Evolutionary conservation across 2,329 filamentous ascomycete species (phyloP).

Genomic region (Dothiorella sarmentorum): DNA sequence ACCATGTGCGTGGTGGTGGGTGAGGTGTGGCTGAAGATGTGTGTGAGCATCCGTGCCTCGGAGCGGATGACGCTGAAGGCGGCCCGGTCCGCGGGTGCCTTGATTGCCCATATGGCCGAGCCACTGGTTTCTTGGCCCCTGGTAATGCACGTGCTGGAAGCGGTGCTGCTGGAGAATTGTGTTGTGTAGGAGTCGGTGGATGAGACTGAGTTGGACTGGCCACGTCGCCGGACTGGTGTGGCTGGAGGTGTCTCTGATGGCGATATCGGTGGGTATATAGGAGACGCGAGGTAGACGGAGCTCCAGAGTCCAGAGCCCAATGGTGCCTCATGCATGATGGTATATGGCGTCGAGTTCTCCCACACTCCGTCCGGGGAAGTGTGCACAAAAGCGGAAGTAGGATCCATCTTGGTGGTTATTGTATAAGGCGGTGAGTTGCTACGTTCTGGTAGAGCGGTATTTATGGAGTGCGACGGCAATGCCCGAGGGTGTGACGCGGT

Average conservation of each 20-base stretch:
- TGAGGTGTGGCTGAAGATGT: conserved; percentile 25
- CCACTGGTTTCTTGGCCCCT: neutral
- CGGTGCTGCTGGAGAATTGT: conserved; percentile 3
- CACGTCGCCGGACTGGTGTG: conserved; percentile 10
- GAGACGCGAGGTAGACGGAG: conserved; percentile 33
- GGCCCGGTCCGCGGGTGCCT: conserved; percentile 30
- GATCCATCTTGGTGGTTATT: neutral
- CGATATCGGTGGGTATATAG: conserved; percentile 11
- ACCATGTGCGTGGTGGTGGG: too few relatives aligned
- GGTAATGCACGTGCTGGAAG: conserved; percentile 27
- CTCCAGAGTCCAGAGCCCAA: conserved; percentile 37
- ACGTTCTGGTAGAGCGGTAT: neutral
- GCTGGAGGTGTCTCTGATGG: conserved; percentile 4
- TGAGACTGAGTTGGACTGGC: conserved; percentile 6
- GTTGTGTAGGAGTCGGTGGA: conserved; percentile 8
- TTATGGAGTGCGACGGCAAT: neutral
- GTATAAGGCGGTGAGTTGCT: neutral
- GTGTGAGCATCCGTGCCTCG: conserved; percentile 33
- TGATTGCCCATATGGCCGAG: conserved; percentile 30
- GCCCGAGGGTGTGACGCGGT: neutral
- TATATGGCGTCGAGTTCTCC: conserved; percentile 5
- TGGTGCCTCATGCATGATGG: conserved; percentile 25
- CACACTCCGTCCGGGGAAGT: conserved; percentile 8
- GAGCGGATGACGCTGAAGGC: conserved; percentile 31
- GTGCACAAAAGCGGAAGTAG: neutral